Conservation (phyloP, 345 rosid genomes). For the Eucalyptus cloeziana region DNA sequence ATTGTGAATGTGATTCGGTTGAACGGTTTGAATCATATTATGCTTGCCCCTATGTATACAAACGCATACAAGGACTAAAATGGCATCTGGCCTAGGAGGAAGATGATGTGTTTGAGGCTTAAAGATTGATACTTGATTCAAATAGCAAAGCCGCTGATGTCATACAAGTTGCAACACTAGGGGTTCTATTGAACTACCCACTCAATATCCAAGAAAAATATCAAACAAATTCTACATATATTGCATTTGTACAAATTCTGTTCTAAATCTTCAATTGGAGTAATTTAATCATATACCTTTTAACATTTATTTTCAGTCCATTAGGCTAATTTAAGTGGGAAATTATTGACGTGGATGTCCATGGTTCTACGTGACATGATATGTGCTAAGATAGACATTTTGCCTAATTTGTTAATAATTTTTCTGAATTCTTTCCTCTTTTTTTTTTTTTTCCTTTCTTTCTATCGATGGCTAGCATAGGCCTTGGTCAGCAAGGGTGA, state of each 20-base stretch:
- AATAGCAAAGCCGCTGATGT: not conserved
- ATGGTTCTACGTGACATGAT: not conserved
- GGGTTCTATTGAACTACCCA: not conserved
- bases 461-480: not conserved
- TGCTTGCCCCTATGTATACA: not conserved
- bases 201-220: no score
- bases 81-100: not conserved
- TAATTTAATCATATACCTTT: not conserved
- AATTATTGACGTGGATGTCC: not conserved
- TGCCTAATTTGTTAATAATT: no score
- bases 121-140: not conserved
- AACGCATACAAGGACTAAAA: not conserved
- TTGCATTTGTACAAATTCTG: no score
- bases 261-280: no score
- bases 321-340: not conserved
- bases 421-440: no score
- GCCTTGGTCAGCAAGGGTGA: accelerated
- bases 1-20: not conserved
- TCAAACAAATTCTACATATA: accelerated
- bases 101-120: not conserved
- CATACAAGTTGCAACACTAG: not conserved
- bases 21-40: not conserved
- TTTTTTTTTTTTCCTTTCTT: not conserved
- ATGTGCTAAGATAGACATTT: no score
- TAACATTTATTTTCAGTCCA: not conserved